Evolutionary conservation across 2,329 filamentous ascomycete species (phyloP).

Genomic region (Colletotrichum australisinense): DNA sequence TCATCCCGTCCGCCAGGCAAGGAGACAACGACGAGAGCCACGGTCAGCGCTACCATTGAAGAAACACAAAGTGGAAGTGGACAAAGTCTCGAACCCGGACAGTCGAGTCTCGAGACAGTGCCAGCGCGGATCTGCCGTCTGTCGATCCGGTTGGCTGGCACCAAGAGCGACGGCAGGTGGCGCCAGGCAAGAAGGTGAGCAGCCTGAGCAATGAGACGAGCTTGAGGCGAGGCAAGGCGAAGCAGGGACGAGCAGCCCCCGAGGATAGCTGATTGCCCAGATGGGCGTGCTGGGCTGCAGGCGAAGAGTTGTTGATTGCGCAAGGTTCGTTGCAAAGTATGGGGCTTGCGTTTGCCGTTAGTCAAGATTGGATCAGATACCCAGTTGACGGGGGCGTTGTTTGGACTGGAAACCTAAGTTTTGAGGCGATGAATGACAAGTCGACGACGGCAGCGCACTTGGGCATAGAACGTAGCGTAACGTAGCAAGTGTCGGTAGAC

Average conservation of each 20-base stretch:
- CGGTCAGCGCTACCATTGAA: slow-evolving; percentile 28
- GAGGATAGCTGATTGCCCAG: neutral
- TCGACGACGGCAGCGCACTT: neutral
- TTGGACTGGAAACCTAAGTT: slow-evolving; percentile 18
- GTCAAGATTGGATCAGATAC: slow-evolving; percentile 33
- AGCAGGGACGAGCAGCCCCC: neutral
- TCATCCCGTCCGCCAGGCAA: slow-evolving; percentile 12
- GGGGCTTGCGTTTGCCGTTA: slow-evolving; percentile 33
- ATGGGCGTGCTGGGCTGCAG: slow-evolving; percentile 15
- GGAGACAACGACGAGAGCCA: neutral
- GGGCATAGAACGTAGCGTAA: neutral
- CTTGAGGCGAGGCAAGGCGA: slow-evolving; percentile 3
- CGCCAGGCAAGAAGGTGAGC: slow-evolving; percentile 22
- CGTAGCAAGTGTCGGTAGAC: neutral
- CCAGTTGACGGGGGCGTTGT: slow-evolving; percentile 14
- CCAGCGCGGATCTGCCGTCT: slow-evolving; percentile 1
- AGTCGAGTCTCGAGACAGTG: neutral
- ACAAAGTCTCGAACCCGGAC: slow-evolving; percentile 6
- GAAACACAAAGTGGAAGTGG: slow-evolving; percentile 33
- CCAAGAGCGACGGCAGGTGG: slow-evolving; percentile 1
- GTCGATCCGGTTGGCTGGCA: slow-evolving; percentile 26
- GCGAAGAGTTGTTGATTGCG: slow-evolving; percentile 6
- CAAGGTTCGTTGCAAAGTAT: slow-evolving; percentile 33
- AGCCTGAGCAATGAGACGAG: slow-evolving; percentile 12
- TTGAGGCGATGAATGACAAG: neutral